phyloP scores from a whole-genome alignment of 192 early-diverging fungal genomes.

The Dispira simplex region DNA sequence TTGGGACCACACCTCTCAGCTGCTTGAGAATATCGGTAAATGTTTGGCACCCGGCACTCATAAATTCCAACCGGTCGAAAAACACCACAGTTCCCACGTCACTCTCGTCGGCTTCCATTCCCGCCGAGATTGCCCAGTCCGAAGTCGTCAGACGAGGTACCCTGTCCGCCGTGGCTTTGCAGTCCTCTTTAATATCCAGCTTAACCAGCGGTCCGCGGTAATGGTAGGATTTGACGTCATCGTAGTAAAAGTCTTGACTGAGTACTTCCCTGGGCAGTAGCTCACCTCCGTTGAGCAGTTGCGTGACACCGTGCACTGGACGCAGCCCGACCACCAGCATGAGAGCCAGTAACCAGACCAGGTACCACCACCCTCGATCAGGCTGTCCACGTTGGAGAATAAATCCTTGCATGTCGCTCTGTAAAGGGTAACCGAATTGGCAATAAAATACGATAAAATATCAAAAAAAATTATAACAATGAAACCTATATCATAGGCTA shows the following conservation, averaged over 20 bases:
- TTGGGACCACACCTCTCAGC: neutral
- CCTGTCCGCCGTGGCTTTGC: neutral
- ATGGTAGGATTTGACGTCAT: neutral
- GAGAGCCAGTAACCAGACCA: neutral
- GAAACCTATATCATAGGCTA: too few species aligned
- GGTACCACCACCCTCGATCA: neutral
- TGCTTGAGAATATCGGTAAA: slow-evolving; percentile 10
- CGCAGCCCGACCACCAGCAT: neutral
- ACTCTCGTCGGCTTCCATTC: neutral
- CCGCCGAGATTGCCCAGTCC: neutral
- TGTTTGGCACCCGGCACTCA: neutral
- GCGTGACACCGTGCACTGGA: neutral
- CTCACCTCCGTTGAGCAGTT: neutral
- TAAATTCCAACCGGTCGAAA: slow-evolving; percentile 9
- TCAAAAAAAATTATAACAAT: too few species aligned
- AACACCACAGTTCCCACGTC: neutral
- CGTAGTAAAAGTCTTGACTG: slow-evolving; percentile 4
- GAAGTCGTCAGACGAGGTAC: neutral
- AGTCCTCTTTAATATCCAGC: neutral
- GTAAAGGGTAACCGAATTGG: too few species aligned
- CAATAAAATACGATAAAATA: too few species aligned
- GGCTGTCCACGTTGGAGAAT: neutral
- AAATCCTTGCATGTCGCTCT: neutral
- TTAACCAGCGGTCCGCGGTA: slow-evolving; percentile 2
- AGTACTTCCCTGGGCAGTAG: neutral